Evolutionary conservation across 257 asterid species (phyloP), one percentile per base, ranked within the genome.

Genomic region (Petrea volubilis): DNA sequence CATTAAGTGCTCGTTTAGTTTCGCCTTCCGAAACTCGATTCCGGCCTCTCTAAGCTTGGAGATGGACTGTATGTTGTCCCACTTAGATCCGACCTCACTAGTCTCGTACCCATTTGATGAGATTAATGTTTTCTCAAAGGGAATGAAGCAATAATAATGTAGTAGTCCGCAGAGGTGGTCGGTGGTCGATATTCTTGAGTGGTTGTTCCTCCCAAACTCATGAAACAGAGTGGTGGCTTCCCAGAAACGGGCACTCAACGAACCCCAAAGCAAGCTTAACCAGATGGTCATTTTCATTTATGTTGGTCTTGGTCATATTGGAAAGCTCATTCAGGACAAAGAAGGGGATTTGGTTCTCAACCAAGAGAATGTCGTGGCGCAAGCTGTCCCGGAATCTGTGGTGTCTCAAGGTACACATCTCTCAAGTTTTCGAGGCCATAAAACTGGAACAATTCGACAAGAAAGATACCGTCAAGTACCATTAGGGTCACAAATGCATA

Each of bases 301-400:
- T 12, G 1, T 38, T 7, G 43, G 10, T 34, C 40, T 60, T 46
- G 50, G 68, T 71, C 76, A 71, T 60, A 31, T 47, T 50, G 60
- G 49, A 66, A 25, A 64, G 13, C 17, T 64, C 44, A 46, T 64
- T 64, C 23, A 70, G 21, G 21, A 70, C 59, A 15, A 71, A 60
- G 38, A 60, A 71, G 5, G 62, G 76, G 24, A 71, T 18, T 31
- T 60, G 74, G 31, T 69, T 69, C 59, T 69, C 67, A 11, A 71
- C 21, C 47, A 60, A 17, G 33, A 60, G 11, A 12, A 71, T 34
- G 56, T 71, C 76, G 5, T 57, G 67, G 29, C 56, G 17, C 34
- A 69, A n/a, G 11, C 23, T 36, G 33, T 68, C 43, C 46, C 24
- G 58, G 11, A 58, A 13, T 5, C 11, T 28, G 17, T 46, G 68